Conservation (phyloP, 1,284 basidiomycete genomes). For the Paramarasmius palmivorus region DNA sequence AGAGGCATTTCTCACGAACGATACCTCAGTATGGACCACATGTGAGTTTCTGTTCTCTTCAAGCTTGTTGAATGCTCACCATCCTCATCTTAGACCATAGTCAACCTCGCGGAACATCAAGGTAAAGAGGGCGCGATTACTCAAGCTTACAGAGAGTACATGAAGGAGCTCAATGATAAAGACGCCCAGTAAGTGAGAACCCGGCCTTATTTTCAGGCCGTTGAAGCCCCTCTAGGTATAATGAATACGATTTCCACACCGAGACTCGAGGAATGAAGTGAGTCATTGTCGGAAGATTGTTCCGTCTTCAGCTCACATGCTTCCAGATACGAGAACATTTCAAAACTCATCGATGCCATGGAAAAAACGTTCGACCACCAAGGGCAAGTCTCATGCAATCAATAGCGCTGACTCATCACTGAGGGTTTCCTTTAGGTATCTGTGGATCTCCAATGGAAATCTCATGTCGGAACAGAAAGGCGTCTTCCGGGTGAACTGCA, state of each 20-base stretch:
- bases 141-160: conserved; percentile 73
- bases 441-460: conserved; percentile 79
- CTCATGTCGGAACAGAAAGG: conserved; percentile 83
- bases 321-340: conserved; percentile 85
- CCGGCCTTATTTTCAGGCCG: not conserved
- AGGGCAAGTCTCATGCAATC: conserved; percentile 46
- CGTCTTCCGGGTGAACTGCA: conserved; percentile 87
- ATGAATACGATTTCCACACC: conserved; percentile 88
- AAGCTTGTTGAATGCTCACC: conserved; percentile 3
- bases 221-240: conserved; percentile 42
- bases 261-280: conserved; percentile 93
- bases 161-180: conserved; percentile 57
- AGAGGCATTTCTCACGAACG: conserved; percentile 75
- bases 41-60: conserved; percentile 39
- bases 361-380: conserved; percentile 75
- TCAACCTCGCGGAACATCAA: conserved; percentile 89
- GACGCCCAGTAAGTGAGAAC: conserved; percentile 59
- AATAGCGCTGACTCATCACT: conserved; percentile 5
- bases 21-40: conserved; percentile 75
- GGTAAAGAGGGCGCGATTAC: conserved; percentile 88
- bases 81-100: conserved; percentile 54
- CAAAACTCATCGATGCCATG: conserved; percentile 71
- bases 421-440: conserved; percentile 52
- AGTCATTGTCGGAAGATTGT: conserved; percentile 22
- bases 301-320: not conserved